Base-by-base conservation (phyloP, 306 rosid species). In the Rosa chinensis region DNA sequence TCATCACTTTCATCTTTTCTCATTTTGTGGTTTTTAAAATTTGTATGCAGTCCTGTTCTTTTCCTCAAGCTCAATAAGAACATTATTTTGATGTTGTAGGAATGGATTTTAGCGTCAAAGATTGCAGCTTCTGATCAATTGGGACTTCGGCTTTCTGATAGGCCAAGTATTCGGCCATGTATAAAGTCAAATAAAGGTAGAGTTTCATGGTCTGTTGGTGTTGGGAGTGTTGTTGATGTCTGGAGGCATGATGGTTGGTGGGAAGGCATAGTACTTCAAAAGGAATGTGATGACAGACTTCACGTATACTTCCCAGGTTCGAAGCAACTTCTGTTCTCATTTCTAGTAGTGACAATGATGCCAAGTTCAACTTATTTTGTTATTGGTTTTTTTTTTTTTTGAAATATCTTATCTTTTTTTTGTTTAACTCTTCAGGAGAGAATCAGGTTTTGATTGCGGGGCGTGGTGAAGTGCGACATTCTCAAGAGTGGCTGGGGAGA, bases 231-330 rank as follows among this genome's bases (percentile, higher is more conserved):
- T 80, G 97, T 94, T 1, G 99, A 94, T 81, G 95, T 82, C 21
- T 92, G 97, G 99, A 62, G 91, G 95, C 88, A 92, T 66, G 93
- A 92, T 76, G 97, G 97, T 39, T 94, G 99, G 99, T 94, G 99
- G 99, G 99, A 94, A 85, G 99, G 99, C 82, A 81, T 94, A 10
- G 68, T 92, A 48, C 74, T 94, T 72, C 81, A 40, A 55, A 92
- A 79, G 76, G 92, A 86, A 66, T 74, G 79, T 4, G 94, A 87
- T 66, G 83, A 87, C 32, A 84, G 66, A 74, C 77, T 82, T 37
- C 86, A 75, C 23, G 89, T 94, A 66, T 90, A 87, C 89, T 92
- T 89, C 73, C 97, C 95, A 86, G 99, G 99, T 94, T 63, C 18
- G 78, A 8, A 66, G 13, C 45, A 0, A 10, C 28, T 50, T 77